Evolutionary conservation across 1,139 yeast species (phyloP), one percentile per base, ranked within the genome.

Genomic region (Taiozyma sp.): DNA sequence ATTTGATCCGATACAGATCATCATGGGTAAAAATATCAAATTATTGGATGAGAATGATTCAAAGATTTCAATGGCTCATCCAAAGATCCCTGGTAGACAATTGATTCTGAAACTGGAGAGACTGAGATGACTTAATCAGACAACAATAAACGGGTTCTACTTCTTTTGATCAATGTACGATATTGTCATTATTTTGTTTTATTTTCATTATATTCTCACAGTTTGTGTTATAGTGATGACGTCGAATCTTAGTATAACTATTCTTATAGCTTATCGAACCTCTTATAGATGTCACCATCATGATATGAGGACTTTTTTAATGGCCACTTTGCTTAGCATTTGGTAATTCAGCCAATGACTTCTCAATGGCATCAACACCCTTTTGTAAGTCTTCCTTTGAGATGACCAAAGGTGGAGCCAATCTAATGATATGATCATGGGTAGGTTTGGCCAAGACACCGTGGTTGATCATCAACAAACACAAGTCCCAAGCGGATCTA

Each of bases 401-500:
- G 59, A 91, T 91, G 47, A 90, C 95, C 69, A 91, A 76, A 22
- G 99, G 98, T 51, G 99, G 99, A 9, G 98, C 97, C 68, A 91
- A 77, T 74, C 99, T 85, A 67, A 91, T 91, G 63, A 93, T 91
- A 68, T 89, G 86, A 64, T 90, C 97, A 68, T 91, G 99, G 3
- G 99, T 91, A 60, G 98, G 98, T 74, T 91, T 91, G 58, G 99
- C 98, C 65, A 91, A 76, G 34, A 91, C 86, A 52, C 99, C 99
- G 57, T 81, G 75, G 53, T 87, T 82, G 72, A 88, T 90, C 95
- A 93, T 85, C 62, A 88, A 72, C 63, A 91, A 68, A 72, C 99
- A 91, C 62, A 91, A 77, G 67, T 91, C 98, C 98, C 98, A 93
- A 3, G 98, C 98, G 42, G 95, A 78, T 70, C 93, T 83, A 55